These are phyloP conservation scores for Cladosporium sp. DNA, from an alignment of 2,329 filamentous ascomycete species.

Conservation along the genomic window DNA sequence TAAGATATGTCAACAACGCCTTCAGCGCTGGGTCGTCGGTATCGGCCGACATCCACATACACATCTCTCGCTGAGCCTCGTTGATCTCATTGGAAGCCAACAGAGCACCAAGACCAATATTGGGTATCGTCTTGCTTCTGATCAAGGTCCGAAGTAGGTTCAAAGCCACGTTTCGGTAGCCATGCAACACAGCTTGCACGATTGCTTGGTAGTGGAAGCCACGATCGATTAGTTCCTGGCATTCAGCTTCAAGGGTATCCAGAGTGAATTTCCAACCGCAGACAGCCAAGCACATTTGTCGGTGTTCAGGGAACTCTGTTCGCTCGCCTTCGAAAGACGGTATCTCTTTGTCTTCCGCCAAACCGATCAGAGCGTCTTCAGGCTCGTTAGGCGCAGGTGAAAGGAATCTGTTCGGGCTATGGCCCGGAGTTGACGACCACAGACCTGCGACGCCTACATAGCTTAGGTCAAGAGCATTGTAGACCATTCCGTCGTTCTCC, in stretches of 20 bases:
- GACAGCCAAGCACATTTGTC: constrained; percentile 73
- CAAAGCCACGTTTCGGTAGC: constrained; percentile 68
- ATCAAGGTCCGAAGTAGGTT: constrained; percentile 70
- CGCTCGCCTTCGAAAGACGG: constrained; percentile 63
- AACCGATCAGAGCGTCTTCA: constrained; percentile 57
- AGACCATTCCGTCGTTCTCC: constrained; percentile 69
- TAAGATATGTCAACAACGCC: constrained; percentile 76
- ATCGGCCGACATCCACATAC: constrained; percentile 63
- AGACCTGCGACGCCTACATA: constrained; percentile 74
- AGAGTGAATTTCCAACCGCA: constrained; percentile 69
- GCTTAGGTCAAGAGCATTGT: constrained; percentile 68
- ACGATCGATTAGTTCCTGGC: constrained; percentile 53
- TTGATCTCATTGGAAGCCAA: constrained; percentile 54
- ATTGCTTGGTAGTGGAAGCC: constrained; percentile 73
- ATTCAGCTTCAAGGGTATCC: constrained; percentile 53
- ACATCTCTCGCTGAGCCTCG: constrained; percentile 62
- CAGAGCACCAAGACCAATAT: constrained; percentile 52
- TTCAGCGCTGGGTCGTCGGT: constrained; percentile 77
- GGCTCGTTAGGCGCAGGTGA: constrained; percentile 30
- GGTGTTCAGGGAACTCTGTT: constrained; percentile 68
- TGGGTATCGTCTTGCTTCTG: constrained; percentile 65
- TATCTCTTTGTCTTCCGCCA: constrained; percentile 65
- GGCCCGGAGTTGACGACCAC: constrained; percentile 66
- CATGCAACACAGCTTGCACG: constrained; percentile 73
- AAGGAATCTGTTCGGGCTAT: constrained; percentile 30